Base-by-base conservation (phyloP, 306 rosid genomes). In the Cicer bijugum region DNA sequence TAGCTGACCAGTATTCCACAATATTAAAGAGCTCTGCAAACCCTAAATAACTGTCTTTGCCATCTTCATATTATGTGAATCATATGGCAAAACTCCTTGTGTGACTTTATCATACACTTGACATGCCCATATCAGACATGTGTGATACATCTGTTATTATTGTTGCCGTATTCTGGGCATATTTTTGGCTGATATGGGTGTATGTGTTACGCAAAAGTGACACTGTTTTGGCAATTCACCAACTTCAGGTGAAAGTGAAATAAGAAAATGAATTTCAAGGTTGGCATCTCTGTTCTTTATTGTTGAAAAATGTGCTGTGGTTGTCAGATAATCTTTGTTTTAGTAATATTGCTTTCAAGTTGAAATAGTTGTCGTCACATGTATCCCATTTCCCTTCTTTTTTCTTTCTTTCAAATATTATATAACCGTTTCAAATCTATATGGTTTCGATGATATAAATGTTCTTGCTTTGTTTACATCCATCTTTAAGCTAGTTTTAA, bases 301-400 rank as follows among this genome's bases (percentile, higher is more conserved):
- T 69, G 53, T 63, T 61, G 53, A 69, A 60, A 60, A 33, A 33
- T 48, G 45, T 40, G 42, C 48, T 74, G 43, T 75, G 12, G 16
- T 23, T 60, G 51, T 20, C 37, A 51, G 28, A 39, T 63, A 63
- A 63, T 40, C 35, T 4, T 40, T 40, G 43, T 62, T n/a, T 19
- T 60, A 4, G 58, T 57, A n/a, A 23, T 47, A 65, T 55, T 73
- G 6, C 33, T 39, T 71, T 55, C 46, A 80, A 20, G 44, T 15
- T 45, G 69, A 81, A 72, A 55, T 70, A 28, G 17, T 42, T 39
- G 51, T 55, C 8, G 37, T 79, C 45, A 64, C 23, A 23, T 79
- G 76, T 70, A 28, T 51, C 28, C 1, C 20, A 38, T 39, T 42
- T 72, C 45, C 17, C 33, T 17, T 46, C 42, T 77, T 6, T n/a